Percentiles rank a stretch among this genome's conserved stretches.
Evolutionary conservation across 140 eudicot species (phyloP).

Genomic region (Bidens hawaiensis): DNA sequence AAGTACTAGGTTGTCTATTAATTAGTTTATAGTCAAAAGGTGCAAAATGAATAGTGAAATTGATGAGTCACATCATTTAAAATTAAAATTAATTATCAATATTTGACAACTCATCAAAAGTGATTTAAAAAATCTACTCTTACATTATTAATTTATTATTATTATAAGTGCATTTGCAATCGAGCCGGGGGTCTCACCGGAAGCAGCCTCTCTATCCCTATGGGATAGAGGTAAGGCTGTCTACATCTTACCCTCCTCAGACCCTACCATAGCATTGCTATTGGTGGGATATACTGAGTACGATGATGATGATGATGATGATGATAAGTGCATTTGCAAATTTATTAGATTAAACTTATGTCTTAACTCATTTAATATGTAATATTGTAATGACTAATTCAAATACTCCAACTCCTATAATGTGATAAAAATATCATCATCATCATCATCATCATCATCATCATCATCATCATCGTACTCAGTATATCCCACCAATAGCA

Average conservation of each 20-base stretch:
- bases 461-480: too few relatives aligned
- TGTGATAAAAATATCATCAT: not conserved
- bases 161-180: too few relatives aligned
- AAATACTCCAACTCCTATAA: not conserved
- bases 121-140: not conserved
- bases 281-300: too few relatives aligned
- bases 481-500: too few relatives aligned
- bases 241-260: too few relatives aligned
- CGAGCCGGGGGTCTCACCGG: too few relatives aligned
- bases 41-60: not conserved
- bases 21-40: not conserved
- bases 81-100: not conserved
- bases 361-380: not conserved
- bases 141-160: not conserved
- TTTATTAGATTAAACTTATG: not conserved
- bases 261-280: too few relatives aligned
- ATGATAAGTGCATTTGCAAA: too few relatives aligned
- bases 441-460: too few relatives aligned
- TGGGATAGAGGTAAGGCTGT: too few relatives aligned
- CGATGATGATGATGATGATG: too few relatives aligned
- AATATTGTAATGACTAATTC: not conserved
- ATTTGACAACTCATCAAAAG: not conserved
- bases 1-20: not conserved
- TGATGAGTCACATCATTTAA: not conserved
- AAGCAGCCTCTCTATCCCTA: too few relatives aligned